Base-by-base conservation (phyloP, 163 green algal genomes). In the Chloromonas sp. region DNA sequence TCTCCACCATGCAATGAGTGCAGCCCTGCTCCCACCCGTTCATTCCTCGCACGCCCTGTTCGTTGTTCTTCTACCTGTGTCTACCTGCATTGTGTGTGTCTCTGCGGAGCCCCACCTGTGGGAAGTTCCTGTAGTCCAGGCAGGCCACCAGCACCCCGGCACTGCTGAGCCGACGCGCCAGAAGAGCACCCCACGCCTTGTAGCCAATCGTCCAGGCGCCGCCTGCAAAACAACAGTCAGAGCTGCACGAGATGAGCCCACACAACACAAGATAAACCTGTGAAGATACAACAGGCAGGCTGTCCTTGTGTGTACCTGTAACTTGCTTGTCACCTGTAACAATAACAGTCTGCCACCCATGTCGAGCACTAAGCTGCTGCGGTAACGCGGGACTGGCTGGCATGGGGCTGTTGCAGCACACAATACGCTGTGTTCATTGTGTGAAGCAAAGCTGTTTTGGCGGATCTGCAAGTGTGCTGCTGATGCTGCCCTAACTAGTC, bases 111-210 rank as follows among this genome's bases (percentile, higher is more conserved):
- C 13, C 71, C 71, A 92, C 94, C 92, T 98, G 96, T 0, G 96
- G 96, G 80, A 98, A 99, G 88, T 99, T 99, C 11, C 96, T 85
- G 92, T 99, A 99, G 91, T 99, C 97, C 5, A 99, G 88, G 86
- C 92, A 98, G 1, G 90, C 94, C 58, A 98, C 95, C 14, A 99
- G 84, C 57, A 97, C 92, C 58, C 96, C 96, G 2, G 91, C 84
- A 83, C 98, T 89, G 80, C 91, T 95, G 14, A 99, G 90, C 71
- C 94, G 87, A 79, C 93, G 86, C 1, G 87, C 96, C 60, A 99
- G 92, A 61, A 99, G 89, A 3, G 96, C 94, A 5, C 97, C 97
- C 97, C 97, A 99, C 0, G 94, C 97, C 86, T 98, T 98, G 94
- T 99, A 98, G 2, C 96, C 96, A 60, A 99, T 99, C 0, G 94